Base-by-base conservation (phyloP, 2,329 filamentous ascomycete genomes). In the Colletotrichum lupini region DNA sequence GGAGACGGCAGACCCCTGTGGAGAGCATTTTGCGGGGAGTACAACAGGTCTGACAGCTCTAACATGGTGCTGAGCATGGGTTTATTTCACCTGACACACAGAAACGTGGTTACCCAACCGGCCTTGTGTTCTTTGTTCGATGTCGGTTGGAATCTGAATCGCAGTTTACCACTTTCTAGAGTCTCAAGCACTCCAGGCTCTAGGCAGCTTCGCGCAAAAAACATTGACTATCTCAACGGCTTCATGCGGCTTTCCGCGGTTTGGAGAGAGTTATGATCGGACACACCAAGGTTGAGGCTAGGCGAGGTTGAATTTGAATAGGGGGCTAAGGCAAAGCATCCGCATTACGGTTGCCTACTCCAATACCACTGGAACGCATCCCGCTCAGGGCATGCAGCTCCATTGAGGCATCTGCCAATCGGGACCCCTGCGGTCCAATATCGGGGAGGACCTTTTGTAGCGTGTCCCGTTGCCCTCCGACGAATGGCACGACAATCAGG, bases 401-500 rank as follows among this genome's bases (percentile, higher is more conserved):
- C 37, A 19, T n/a, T 46, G 8, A 9, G 16, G 14, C 4, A 24
- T 12, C 26, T 30, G 9, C 69, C 58, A 72, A 63, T 64, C 35
- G 37, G 22, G 35, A 68, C 53, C 59, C 58, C 57, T 62, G 59
- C 55, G 30, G 70, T 28, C 66, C 46, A 64, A 73, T 65, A 49
- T 55, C 58, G 19, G 37, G 42, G 26, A 26, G 46, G 58, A 55
- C 66, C 70, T 73, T 73, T 58, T 73, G 60, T 73, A 60, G 70
- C 66, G 66, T 35, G 66, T 65, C 35, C 65, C 42, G 55, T 55
- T 65, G 14, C 55, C 46, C 28, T 60, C 37, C 68, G 35, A 67
- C 64, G 64, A 72, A 58, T 72, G 64, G 68, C 49, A 72, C 52
- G 68, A 30, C 65, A 24, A 56, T n/a, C 28, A 53, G 68, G 64